Base-by-base conservation (phyloP, 2,329 filamentous ascomycete genomes). In the Polychaeton citri region DNA sequence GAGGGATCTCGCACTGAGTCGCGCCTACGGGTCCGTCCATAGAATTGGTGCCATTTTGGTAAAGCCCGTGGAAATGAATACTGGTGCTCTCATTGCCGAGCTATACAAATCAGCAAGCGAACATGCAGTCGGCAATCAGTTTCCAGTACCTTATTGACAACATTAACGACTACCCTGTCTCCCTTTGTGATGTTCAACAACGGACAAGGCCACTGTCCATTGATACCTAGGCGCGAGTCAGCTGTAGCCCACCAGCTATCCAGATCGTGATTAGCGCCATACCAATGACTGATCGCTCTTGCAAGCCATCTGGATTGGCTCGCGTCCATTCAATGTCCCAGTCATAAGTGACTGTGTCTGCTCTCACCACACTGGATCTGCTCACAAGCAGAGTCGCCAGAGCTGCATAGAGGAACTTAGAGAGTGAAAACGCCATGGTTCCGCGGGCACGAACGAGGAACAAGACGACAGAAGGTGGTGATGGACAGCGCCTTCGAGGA, bases 31-130 rank as follows among this genome's bases (percentile, higher is more conserved):
- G 71, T 0, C 81, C 82, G 48, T 88, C 81, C 76, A 84, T 82
- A 38, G 68, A 68, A 39, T 75, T 82, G 0, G 79, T 81, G 8
- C 79, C 79, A 45, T 82, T 82, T 51, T 85, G 80, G 50, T 75
- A 84, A 43, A 88, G 67, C 12, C 82, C 82, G 46, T 88, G 82
- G 54, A 81, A 87, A 52, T 88, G 82, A 4, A 87, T 64, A 24
- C 69, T 72, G 6, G 78, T 79, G 9, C 68, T 71, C 45, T 71
- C 55, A 44, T 85, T 81, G 9, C 64, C 62, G 1, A 80, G 72
- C 51, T 55, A 31, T 15, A 7, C 7, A 4, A 12, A 28, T 28
- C 15, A 28, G 24, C 24, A 28, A 24, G 3, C 7, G 15, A n/a
- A n/a, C n/a, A n/a, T n/a, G n/a, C n/a, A n/a, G n/a, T n/a, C n/a